A percentile compares a stretch with the other conserved stretches of the same genome.
phyloP scores from a whole-genome alignment of 2,329 filamentous ascomycete species.

The Thermoascus crustaceus region DNA sequence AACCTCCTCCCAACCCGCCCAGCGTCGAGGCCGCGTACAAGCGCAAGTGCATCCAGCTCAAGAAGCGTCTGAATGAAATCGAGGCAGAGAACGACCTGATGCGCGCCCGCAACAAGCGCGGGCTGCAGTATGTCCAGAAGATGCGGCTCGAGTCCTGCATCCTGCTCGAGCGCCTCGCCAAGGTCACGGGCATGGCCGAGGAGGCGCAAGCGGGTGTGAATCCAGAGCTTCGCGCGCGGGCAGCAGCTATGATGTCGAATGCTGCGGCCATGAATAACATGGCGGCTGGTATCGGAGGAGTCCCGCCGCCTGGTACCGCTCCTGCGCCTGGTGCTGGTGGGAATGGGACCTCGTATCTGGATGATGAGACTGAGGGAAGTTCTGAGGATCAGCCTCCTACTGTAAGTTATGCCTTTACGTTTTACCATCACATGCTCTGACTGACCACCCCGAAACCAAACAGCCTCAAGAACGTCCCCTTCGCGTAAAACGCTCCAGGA shows the following conservation, averaged over 20 bases:
- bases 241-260: conserved; percentile 24
- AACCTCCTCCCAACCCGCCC: conserved; percentile 54
- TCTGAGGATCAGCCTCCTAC: conserved; percentile 37
- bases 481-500: conserved; percentile 36
- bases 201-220: conserved; percentile 26
- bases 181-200: conserved; percentile 35
- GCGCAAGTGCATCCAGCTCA: conserved; percentile 90
- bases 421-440: conserved; percentile 2
- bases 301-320: too few relatives aligned
- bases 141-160: conserved; percentile 58
- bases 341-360: conserved; percentile 22
- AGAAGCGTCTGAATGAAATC: conserved; percentile 83
- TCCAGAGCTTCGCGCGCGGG: conserved; percentile 30
- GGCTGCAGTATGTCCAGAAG: conserved; percentile 82
- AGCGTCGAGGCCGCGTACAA: conserved; percentile 95
- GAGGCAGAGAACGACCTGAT: conserved; percentile 85
- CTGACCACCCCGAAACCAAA: too few relatives aligned
- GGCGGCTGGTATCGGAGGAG: conserved; percentile 8
- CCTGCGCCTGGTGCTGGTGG: conserved; percentile 8
- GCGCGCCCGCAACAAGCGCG: conserved; percentile 66
- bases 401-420: conserved; percentile 18
- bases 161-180: conserved; percentile 33
- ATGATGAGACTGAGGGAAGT: conserved; percentile 38
- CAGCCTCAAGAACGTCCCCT: conserved; percentile 42
- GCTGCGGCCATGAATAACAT: conserved; percentile 17